Evolutionary conservation across 2,329 filamentous ascomycete species (phyloP), one percentile per base, ranked within the genome.

Genomic region (Talaromyces sp.): DNA sequence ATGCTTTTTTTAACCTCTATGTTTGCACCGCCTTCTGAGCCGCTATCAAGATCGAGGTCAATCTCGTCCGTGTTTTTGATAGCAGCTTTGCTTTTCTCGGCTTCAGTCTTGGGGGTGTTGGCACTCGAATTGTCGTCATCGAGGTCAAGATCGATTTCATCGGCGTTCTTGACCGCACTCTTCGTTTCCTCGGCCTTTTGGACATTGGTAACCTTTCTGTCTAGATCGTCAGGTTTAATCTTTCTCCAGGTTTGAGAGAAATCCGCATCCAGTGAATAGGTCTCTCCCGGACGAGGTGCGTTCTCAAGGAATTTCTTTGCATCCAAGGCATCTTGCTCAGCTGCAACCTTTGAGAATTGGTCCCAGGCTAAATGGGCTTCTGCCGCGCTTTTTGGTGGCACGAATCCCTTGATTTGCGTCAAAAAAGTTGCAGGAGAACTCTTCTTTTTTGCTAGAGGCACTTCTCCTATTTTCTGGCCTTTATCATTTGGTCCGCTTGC

Each of bases 11-110:
- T 28, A n/a, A 30, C 30, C 14, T 53, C 30, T n/a, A 31, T n/a
- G 7, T 9, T 31, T 16, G 16, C 30, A 53, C 14, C 28, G 16
- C 18, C 36, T 12, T 61, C 61, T 7, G 55, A 40, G 6, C 66
- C 61, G 60, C 72, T 64, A 63, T 69, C 68, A 3, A 71, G 59
- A 50, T 72, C 70, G 27, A 77, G 61, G 31, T 78, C 73, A 16
- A 82, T 78, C 52, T 82, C 79, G 40, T 82, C 79, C 2, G 69
- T 60, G 63, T 77, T 77, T 42, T 64, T 64, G 23, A 68, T 62
- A 31, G 60, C 54, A 56, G 52, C 61, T 7, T 18, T 30, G 3
- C 50, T 42, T 14, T 14, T 14, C 12, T 31, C 31, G n/a, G 33
- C 53, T 36, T 30, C 34, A 52, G n/a, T 27, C 16, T 56, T 70